Evolutionary conservation across 2,329 filamentous ascomycete species (phyloP).

Genomic region (Diplodia scrobiculata): DNA sequence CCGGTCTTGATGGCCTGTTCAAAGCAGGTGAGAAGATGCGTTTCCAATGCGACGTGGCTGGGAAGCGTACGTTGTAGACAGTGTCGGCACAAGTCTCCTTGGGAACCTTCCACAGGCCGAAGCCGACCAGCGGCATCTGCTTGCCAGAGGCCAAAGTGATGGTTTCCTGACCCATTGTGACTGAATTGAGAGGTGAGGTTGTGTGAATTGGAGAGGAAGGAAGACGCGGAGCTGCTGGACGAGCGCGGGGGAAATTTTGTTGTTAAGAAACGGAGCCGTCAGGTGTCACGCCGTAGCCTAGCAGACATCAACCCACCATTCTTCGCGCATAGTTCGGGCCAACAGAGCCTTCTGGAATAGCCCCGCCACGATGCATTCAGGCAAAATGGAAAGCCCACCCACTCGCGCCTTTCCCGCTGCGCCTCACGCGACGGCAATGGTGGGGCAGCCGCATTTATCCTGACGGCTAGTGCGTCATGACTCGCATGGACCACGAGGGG

Average conservation of each 20-base stretch:
- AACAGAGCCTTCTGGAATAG: constrained; percentile 19
- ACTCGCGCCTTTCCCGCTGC: constrained; percentile 15
- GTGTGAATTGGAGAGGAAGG: neutral
- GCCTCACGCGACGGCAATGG: constrained; percentile 6
- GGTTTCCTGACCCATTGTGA: constrained; percentile 42
- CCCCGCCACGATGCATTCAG: constrained; percentile 12
- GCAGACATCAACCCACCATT: constrained; percentile 9
- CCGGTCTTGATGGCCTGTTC: constrained; percentile 43
- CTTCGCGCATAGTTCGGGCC: neutral
- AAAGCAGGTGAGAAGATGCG: neutral
- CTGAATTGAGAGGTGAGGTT: neutral
- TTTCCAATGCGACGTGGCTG: neutral
- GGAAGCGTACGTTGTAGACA: constrained; percentile 65
- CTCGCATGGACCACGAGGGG: constrained; percentile 21
- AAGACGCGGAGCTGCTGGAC: neutral
- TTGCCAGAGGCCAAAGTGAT: constrained; percentile 67
- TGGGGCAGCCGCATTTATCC: constrained; percentile 21
- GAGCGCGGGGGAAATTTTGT: neutral
- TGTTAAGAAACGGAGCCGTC: neutral
- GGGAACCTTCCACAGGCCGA: constrained; percentile 82
- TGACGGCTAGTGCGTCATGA: constrained; percentile 19
- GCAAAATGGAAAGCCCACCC: constrained; percentile 16
- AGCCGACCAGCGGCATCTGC: constrained; percentile 75
- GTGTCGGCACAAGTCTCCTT: constrained; percentile 71
- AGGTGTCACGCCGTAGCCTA: neutral